These are phyloP conservation scores for Penicillium silybi DNA, from an alignment of 495 filamentous ascomycete species.

Conservation along the genomic window DNA sequence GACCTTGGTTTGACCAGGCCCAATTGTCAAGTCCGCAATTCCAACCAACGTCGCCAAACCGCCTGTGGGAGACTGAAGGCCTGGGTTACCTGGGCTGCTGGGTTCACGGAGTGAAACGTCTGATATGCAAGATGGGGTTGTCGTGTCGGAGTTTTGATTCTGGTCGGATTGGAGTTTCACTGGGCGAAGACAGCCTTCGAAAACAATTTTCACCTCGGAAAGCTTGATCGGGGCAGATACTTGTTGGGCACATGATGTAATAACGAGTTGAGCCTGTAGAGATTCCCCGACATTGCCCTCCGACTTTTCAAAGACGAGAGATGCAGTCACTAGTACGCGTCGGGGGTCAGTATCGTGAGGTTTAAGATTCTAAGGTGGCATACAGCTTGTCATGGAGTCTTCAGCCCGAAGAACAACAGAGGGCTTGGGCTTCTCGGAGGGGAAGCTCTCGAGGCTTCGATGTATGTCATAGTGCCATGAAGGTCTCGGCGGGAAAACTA, in stretches of 20 bases:
- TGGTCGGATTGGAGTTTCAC: constrained; percentile 43
- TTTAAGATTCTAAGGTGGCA: constrained; percentile 16
- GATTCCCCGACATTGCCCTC: constrained; percentile 84
- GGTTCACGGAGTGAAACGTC: constrained; percentile 34
- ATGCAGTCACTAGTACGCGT: constrained; percentile 50
- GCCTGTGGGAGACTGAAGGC: constrained; percentile 40
- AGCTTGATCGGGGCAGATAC: constrained; percentile 62
- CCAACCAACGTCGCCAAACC: constrained; percentile 46
- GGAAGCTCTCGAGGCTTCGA: constrained; percentile 57
- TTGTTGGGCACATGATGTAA: constrained; percentile 65
- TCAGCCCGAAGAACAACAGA: constrained; percentile 61
- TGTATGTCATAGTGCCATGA: constrained; percentile 73
- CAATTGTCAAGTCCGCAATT: constrained; percentile 61
- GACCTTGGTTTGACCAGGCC: constrained; percentile 63
- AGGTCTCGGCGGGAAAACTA: constrained; percentile 57
- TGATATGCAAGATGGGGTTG: constrained; percentile 22
- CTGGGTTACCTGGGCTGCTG: constrained; percentile 24
- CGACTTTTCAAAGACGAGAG: constrained; percentile 67
- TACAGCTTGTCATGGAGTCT: constrained; percentile 66
- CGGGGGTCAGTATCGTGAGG: neutral
- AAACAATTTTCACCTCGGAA: constrained; percentile 58
- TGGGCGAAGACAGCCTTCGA: constrained; percentile 64
- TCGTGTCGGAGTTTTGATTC: constrained; percentile 24
- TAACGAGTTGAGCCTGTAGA: constrained; percentile 64
- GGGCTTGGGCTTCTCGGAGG: constrained; percentile 52